Percentiles rank a stretch among this genome's conserved stretches.
Conservation (phyloP, 768 basidiomycete genomes). For the Suillus americanus region DNA sequence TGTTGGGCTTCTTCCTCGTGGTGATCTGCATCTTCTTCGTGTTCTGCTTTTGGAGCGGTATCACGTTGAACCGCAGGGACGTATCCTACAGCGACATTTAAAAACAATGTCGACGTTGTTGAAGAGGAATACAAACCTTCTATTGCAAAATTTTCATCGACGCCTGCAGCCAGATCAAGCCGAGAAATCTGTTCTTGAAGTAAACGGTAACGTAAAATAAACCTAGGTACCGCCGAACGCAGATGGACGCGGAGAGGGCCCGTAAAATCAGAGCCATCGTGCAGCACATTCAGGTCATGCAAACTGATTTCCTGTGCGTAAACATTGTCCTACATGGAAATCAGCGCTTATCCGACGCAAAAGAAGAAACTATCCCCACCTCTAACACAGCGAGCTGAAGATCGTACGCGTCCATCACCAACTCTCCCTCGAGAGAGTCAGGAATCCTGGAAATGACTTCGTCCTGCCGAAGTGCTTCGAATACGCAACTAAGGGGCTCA, state of each 20-base stretch:
- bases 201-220: slow-evolving; percentile 63
- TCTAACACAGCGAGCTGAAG: slow-evolving; percentile 64
- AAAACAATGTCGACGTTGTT: background rate
- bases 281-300: slow-evolving; percentile 69
- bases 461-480: slow-evolving; percentile 71
- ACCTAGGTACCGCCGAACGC: slow-evolving; percentile 50
- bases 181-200: slow-evolving; percentile 58
- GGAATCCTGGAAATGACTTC: slow-evolving; percentile 46
- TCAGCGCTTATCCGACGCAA: slow-evolving; percentile 6
- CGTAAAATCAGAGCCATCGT: slow-evolving; percentile 59
- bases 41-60: slow-evolving; percentile 10
- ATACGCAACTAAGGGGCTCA: slow-evolving; percentile 67
- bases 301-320: slow-evolving; percentile 67
- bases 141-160: slow-evolving; percentile 16
- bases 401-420: slow-evolving; percentile 71
- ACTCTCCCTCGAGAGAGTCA: slow-evolving; percentile 56
- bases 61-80: slow-evolving; percentile 1
- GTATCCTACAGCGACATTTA: background rate
- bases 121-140: slow-evolving; percentile 18
- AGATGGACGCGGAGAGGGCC: slow-evolving; percentile 66
- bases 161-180: slow-evolving; percentile 28
- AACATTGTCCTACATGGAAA: slow-evolving; percentile 56
- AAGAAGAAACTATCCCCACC: slow-evolving; percentile 35
- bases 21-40: background rate
- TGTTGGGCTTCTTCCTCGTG: background rate